Percentiles rank a stretch among this genome's conserved stretches.
Conservation (phyloP, 306 rosid species). For the Ceratonia siliqua region DNA sequence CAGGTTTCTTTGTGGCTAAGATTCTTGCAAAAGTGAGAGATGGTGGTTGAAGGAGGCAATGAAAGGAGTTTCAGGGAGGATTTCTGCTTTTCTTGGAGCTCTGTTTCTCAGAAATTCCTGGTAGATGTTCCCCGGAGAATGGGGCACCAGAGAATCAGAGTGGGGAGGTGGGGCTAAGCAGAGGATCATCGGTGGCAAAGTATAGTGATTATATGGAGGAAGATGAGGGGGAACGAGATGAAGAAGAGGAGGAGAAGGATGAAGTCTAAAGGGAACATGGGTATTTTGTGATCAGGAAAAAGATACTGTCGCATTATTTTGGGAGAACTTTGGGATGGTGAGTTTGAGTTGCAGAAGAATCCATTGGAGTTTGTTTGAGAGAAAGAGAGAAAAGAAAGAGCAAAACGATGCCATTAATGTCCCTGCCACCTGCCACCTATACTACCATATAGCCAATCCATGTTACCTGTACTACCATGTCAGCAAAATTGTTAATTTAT, state of each 20-base stretch:
- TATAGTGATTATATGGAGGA: constrained; percentile 40
- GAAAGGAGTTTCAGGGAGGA: background rate
- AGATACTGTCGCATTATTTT: constrained; percentile 18
- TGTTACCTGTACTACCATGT: no score
- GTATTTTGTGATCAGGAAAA: background rate
- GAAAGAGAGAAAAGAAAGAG: background rate
- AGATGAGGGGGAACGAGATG: constrained; percentile 32
- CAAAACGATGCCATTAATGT: no score
- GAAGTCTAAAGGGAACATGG: constrained; percentile 35
- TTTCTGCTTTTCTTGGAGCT: constrained; percentile 27
- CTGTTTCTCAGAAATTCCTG: constrained; percentile 68
- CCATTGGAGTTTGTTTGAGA: constrained; percentile 30
- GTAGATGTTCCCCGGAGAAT: constrained; percentile 70
- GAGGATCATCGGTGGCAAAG: constrained; percentile 30
- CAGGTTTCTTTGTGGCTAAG: constrained; percentile 25
- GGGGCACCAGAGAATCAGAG: constrained; percentile 57
- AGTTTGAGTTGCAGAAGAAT: constrained; percentile 23
- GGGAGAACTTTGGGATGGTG: constrained; percentile 16
- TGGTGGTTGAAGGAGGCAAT: constrained; percentile 3
- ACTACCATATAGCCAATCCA: no score
- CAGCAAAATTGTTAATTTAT: no score
- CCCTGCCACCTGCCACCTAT: no score
- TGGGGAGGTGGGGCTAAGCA: constrained; percentile 28
- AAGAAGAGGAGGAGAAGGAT: constrained; percentile 46
- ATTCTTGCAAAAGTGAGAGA: constrained; percentile 28